Evolutionary conservation across 2,329 filamentous ascomycete genomes (phyloP).

Genomic region (Neonectria faginata): DNA sequence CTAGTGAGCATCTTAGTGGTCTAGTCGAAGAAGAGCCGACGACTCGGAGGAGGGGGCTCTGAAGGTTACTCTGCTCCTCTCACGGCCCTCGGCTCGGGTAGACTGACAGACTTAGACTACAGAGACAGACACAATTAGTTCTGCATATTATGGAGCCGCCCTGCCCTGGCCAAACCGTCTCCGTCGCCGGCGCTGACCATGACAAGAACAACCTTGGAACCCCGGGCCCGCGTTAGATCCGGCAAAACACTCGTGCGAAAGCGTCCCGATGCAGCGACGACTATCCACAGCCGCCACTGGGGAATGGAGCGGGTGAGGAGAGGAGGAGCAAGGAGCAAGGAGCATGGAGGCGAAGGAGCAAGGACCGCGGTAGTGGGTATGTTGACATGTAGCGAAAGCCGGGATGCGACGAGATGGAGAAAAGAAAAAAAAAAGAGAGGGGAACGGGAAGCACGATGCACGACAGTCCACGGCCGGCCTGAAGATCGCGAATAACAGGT

Average conservation of each 20-base stretch:
- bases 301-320: background rate
- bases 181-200: slow-evolving; percentile 21
- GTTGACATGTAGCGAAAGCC: background rate
- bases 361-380: slow-evolving; percentile 17
- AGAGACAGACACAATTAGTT: background rate
- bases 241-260: slow-evolving; percentile 28
- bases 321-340: background rate
- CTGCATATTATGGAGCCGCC: slow-evolving; percentile 9
- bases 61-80: slow-evolving; percentile 8
- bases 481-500: background rate
- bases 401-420: slow-evolving; percentile 15
- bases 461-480: background rate
- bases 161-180: background rate
- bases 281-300: slow-evolving; percentile 27
- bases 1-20: background rate
- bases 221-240: slow-evolving; percentile 29
- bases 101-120: background rate
- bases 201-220: slow-evolving; percentile 16
- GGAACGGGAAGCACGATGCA: background rate
- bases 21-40: slow-evolving; percentile 17
- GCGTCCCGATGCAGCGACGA: slow-evolving; percentile 23
- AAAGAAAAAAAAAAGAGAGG: background rate
- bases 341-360: background rate
- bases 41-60: slow-evolving; percentile 18
- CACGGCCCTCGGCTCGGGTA: background rate